A percentile compares a stretch with the other conserved stretches of the same genome.
These are phyloP conservation scores for Cyberlindnera mississippiensis DNA, from an alignment of 805 yeast species.

Conservation along the genomic window DNA sequence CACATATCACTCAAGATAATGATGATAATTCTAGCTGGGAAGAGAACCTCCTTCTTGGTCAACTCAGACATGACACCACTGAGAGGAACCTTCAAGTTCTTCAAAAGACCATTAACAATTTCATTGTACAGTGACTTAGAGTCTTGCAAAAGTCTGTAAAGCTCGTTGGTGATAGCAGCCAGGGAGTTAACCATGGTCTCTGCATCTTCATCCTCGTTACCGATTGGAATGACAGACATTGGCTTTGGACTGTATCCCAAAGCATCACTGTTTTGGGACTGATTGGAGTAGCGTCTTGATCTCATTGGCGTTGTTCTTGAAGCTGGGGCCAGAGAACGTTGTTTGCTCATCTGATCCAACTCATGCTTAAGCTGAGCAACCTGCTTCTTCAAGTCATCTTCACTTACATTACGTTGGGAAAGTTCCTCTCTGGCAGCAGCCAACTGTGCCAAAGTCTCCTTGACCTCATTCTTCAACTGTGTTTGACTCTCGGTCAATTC, in stretches of 20 bases:
- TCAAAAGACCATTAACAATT: conserved; percentile 79
- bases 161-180: conserved; percentile 71
- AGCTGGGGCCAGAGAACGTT: conserved; percentile 25
- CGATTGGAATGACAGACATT: conserved; percentile 57
- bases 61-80: conserved; percentile 81
- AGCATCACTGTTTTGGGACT: conserved; percentile 34
- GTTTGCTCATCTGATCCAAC: conserved; percentile 29
- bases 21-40: conserved; percentile 94
- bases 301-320: conserved; percentile 30
- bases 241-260: conserved; percentile 41
- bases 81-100: conserved; percentile 80
- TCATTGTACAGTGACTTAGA: conserved; percentile 73
- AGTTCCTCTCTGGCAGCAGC: conserved; percentile 56
- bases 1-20: conserved; percentile 95
- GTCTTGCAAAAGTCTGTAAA: conserved; percentile 66
- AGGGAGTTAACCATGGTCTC: conserved; percentile 40
- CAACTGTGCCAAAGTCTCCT: conserved; percentile 56
- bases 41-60: conserved; percentile 84
- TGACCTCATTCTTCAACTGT: conserved; percentile 60
- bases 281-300: conserved; percentile 35
- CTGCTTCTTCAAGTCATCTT: conserved; percentile 53
- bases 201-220: conserved; percentile 46
- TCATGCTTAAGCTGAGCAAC: conserved; percentile 40
- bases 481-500: conserved; percentile 59
- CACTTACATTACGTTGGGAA: conserved; percentile 56